Percentiles rank a stretch among this genome's conserved stretches.
Conservation (phyloP, 2,329 filamentous ascomycete species). For the Penicillium sp. region DNA sequence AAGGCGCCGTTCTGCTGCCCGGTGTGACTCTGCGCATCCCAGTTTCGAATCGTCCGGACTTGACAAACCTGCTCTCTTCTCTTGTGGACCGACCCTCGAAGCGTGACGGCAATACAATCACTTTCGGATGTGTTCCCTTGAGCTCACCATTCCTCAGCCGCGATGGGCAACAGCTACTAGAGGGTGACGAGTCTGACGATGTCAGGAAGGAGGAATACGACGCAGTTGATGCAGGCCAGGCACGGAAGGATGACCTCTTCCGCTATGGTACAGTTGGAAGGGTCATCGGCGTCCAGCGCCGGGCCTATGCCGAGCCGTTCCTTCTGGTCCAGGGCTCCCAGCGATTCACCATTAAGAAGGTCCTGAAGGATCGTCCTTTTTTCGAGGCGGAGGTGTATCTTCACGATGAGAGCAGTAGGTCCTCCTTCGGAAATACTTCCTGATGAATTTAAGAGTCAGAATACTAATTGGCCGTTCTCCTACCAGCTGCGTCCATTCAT, state of each 20-base stretch:
- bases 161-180: slow-evolving; percentile 74
- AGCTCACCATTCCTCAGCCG: slow-evolving; percentile 71
- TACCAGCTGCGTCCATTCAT: slow-evolving; percentile 38
- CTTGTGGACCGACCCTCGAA: slow-evolving; percentile 74
- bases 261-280: slow-evolving; percentile 78
- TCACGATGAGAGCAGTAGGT: slow-evolving; percentile 68
- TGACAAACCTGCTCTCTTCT: slow-evolving; percentile 81
- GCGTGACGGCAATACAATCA: slow-evolving; percentile 66
- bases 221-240: slow-evolving; percentile 60
- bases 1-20: slow-evolving; percentile 79
- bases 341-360: slow-evolving; percentile 72
- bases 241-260: slow-evolving; percentile 73
- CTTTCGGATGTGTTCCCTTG: slow-evolving; percentile 85
- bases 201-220: slow-evolving; percentile 46
- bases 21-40: slow-evolving; percentile 83
- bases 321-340: slow-evolving; percentile 83
- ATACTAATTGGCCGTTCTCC: not conserved
- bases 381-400: slow-evolving; percentile 79
- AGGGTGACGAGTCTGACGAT: slow-evolving; percentile 59
- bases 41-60: slow-evolving; percentile 80
- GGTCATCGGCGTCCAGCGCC: slow-evolving; percentile 75
- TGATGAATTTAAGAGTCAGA: not conserved
- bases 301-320: slow-evolving; percentile 73
- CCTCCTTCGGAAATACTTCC: not conserved
- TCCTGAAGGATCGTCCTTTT: slow-evolving; percentile 77